Base-by-base conservation (phyloP, 768 basidiomycete genomes). In the Lactifluus echinatus region DNA sequence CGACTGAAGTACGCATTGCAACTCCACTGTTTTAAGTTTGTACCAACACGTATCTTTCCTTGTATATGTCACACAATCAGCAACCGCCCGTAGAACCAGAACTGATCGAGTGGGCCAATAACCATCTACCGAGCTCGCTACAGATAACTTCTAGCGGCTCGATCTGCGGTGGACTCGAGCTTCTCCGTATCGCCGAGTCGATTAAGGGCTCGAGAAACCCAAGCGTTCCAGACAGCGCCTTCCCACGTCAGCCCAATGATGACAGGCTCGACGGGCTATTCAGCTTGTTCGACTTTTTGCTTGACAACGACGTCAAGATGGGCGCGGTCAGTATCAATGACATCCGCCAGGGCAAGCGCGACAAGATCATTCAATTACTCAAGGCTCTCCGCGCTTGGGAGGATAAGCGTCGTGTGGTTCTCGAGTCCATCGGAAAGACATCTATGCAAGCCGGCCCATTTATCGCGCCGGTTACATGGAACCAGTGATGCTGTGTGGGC, bases 251-350 rank as follows among this genome's bases (percentile, higher is more conserved):
- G 39, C 71, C 78, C 12, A 75, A 76, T 59, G 87, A 93, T 66
- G 87, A 94, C 62, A 89, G 87, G 63, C 74, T 95, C 14, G 89
- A 92, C 26, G 91, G 93, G 15, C 74, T 95, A 28, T 93, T 95
- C 74, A 77, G 81, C 55, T 73, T 95, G 54, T 95, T 96, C 71
- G 94, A 97, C 71, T 93, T 91, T 71, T 71, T 96, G 54, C 78
- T 97, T 46, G 92, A 94, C 65, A 90, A 92, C 59, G 93, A 93
- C 48, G 84, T 94, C 56, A 87, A 87, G 72, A 89, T 95, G 76
- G 93, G 89, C 8, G 82, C 84, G 59, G 86, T 97, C 31, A 93
- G 89, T 64, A 94, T 96, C 72, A 95, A 95, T 67, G 95, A 98
- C 70, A 78, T 98, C 33, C 77, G 90, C 50, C 80, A 82, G 59